phyloP scores from a whole-genome alignment of 768 basidiomycete species.

The Tricholoma matsutake region DNA sequence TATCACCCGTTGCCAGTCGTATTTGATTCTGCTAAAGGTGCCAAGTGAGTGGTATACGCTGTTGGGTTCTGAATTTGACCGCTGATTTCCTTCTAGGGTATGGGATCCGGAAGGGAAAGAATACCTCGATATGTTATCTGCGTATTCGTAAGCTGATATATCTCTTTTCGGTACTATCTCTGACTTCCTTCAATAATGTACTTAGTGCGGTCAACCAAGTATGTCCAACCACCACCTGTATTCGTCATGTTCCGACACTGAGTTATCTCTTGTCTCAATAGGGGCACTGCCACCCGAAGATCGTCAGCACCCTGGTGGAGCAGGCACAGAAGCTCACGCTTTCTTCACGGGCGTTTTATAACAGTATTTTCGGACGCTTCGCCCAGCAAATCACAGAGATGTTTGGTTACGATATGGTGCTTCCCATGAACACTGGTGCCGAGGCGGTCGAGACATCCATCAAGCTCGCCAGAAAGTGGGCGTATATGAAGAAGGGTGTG shows the following conservation, averaged over 20 bases:
- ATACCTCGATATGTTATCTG: constrained; percentile 97
- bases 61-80: constrained; percentile 14
- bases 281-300: constrained; percentile 91
- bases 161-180: constrained; percentile 2
- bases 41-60: constrained; percentile 67
- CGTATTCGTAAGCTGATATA: constrained; percentile 75
- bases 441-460: constrained; percentile 98
- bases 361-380: constrained; percentile 86
- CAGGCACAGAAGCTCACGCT: constrained; percentile 91
- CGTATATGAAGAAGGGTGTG: constrained; percentile 83
- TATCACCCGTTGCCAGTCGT: constrained; percentile 96
- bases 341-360: constrained; percentile 96
- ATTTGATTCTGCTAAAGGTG: constrained; percentile 87
- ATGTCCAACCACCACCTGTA: constrained; percentile 23
- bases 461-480: constrained; percentile 97
- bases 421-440: constrained; percentile 99
- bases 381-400: constrained; percentile 79
- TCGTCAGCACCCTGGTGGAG: constrained; percentile 73
- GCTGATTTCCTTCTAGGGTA: constrained; percentile 43
- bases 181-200: not conserved
- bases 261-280: constrained; percentile 22
- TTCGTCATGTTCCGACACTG: constrained; percentile 2
- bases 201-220: constrained; percentile 85
- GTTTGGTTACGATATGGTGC: constrained; percentile 92
- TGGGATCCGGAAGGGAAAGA: constrained; percentile 95